Evolutionary conservation across 139 green algal species (phyloP), one percentile per base, ranked within the genome.

Genomic region (Micractinium conductrix): DNA sequence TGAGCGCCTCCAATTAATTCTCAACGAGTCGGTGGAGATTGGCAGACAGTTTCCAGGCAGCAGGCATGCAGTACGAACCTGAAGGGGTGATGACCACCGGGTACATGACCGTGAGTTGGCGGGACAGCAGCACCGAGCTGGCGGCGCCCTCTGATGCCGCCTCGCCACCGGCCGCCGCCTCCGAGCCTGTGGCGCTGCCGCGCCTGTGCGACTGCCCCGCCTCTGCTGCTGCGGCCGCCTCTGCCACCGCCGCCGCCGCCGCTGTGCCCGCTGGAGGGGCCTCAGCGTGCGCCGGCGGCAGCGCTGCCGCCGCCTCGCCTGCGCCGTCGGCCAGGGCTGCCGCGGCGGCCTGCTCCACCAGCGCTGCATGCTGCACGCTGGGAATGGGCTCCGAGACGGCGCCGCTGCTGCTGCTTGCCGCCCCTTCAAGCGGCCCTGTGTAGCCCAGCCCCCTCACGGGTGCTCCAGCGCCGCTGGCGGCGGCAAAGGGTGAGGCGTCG

Each of bases 21-120:
- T n/a, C n/a, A n/a, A n/a, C n/a, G n/a, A n/a, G n/a, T n/a, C n/a
- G n/a, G n/a, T n/a, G n/a, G n/a, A n/a, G n/a, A n/a, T n/a, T n/a
- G n/a, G n/a, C n/a, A n/a, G n/a, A n/a, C n/a, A n/a, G n/a, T n/a
- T n/a, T n/a, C n/a, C n/a, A n/a, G n/a, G n/a, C n/a, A n/a, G n/a
- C n/a, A n/a, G n/a, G n/a, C n/a, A n/a, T n/a, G n/a, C n/a, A n/a
- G n/a, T n/a, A n/a, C n/a, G n/a, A n/a, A 65, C 48, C 45, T n/a
- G 87, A 88, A 24, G 89, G 89, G 0, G 89, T 92, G 73, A 92
- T 90, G 74, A 92, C 58, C 14, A 78, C 78, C 0, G 87, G 86
- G 38, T 84, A 90, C 2, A 80, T 43, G 10, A 83, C 21, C 0
- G 87, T 84, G 22, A 91, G 78, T 42, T 85, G 81, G 4, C 24